Conservation (phyloP, 768 basidiomycete species). For the Serendipita sp. region DNA sequence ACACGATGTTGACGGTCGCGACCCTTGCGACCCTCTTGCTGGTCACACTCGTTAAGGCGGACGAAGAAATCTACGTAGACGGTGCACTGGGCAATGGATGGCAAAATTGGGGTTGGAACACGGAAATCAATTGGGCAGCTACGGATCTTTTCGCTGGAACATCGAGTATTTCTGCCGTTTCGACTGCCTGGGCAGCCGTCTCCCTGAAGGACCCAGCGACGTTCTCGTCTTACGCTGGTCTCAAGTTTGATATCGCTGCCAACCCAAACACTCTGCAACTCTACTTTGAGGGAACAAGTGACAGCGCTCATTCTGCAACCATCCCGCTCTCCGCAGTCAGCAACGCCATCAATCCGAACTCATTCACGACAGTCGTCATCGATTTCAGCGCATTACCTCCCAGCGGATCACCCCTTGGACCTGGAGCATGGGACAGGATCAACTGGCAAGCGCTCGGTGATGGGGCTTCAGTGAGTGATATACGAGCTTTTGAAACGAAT, state of each 20-base stretch:
- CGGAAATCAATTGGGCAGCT: slow-evolving; percentile 27
- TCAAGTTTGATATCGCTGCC: slow-evolving; percentile 36
- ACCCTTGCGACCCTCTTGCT: slow-evolving; percentile 2
- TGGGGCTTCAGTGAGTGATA: slow-evolving; percentile 23
- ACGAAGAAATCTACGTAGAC: slow-evolving; percentile 30
- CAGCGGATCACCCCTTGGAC: slow-evolving; percentile 24
- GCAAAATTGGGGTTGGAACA: slow-evolving; percentile 40
- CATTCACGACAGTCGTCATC: slow-evolving; percentile 31
- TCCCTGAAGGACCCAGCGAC: slow-evolving; percentile 31
- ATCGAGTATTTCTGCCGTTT: slow-evolving; percentile 29
- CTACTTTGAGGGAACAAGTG: slow-evolving; percentile 26
- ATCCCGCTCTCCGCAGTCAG: slow-evolving; percentile 31
- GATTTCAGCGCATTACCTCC: slow-evolving; percentile 32
- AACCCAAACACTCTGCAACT: slow-evolving; percentile 29
- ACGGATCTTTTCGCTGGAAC: slow-evolving; percentile 29
- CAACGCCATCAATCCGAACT: slow-evolving; percentile 22
- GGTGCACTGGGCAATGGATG: slow-evolving; percentile 28
- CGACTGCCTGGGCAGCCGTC: slow-evolving; percentile 28
- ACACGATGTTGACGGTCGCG: not conserved
- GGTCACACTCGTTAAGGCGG: slow-evolving; percentile 15
- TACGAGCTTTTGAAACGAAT: not conserved
- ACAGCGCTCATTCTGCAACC: slow-evolving; percentile 23
- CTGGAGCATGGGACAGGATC: slow-evolving; percentile 35
- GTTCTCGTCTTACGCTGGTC: slow-evolving; percentile 30
- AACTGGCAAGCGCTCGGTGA: slow-evolving; percentile 32